A percentile compares a stretch with the other conserved stretches of the same genome.
These are phyloP conservation scores for Russula sp. DNA, from an alignment of 768 basidiomycete species.

Conservation along the genomic window DNA sequence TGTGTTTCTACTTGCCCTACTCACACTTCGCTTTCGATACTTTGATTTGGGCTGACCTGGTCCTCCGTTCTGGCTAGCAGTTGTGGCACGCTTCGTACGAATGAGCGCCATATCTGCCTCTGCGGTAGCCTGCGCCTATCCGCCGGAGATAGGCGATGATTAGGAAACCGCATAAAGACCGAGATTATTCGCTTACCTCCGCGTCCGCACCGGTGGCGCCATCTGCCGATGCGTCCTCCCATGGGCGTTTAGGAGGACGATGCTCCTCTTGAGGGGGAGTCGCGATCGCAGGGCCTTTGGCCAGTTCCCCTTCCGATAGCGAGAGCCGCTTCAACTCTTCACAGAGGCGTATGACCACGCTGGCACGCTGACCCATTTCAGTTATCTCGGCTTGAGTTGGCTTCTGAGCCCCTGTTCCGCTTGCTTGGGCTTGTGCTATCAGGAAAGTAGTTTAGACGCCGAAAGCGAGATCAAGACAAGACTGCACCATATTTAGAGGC, in stretches of 20 bases:
- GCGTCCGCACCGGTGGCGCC: slow-evolving; percentile 29
- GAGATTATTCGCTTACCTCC: slow-evolving; percentile 22
- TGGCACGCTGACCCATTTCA: slow-evolving; percentile 68
- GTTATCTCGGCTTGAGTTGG: slow-evolving; percentile 55
- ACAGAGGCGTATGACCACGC: slow-evolving; percentile 63
- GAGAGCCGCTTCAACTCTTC: slow-evolving; percentile 55
- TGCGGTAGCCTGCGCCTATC: slow-evolving; percentile 57
- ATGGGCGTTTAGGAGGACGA: slow-evolving; percentile 72
- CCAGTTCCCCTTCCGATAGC: slow-evolving; percentile 30
- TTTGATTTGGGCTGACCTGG: slow-evolving; percentile 66
- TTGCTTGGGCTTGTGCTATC: slow-evolving; percentile 42
- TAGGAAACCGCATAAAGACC: slow-evolving; percentile 22
- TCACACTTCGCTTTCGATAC: slow-evolving; percentile 82
- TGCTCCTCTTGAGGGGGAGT: slow-evolving; percentile 44
- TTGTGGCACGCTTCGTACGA: slow-evolving; percentile 71
- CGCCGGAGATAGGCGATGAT: slow-evolving; percentile 33
- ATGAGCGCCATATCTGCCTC: slow-evolving; percentile 87
- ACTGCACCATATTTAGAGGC: slow-evolving; percentile 63
- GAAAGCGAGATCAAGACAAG: slow-evolving; percentile 2
- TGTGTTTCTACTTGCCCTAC: slow-evolving; percentile 35
- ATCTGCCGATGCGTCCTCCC: slow-evolving; percentile 68
- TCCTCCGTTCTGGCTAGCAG: slow-evolving; percentile 49
- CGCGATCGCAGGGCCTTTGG: slow-evolving; percentile 29
- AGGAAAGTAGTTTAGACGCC: not conserved
- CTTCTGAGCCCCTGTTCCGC: slow-evolving; percentile 45